Base-by-base conservation (phyloP, 78 protist species). In the Dictyostelium capitatum region DNA sequence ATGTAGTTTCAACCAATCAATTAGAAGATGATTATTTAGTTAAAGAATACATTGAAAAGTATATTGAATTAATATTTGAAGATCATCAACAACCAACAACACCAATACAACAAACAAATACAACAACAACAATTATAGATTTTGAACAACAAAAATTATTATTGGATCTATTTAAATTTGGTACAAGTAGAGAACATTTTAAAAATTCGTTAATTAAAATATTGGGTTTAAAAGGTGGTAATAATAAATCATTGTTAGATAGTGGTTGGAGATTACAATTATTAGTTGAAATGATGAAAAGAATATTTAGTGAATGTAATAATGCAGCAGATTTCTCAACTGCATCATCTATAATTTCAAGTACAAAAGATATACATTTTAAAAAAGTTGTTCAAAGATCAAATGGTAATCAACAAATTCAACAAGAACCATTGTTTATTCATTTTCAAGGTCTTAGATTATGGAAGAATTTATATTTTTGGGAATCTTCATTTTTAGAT, bases 401-500 rank as follows among this genome's bases (percentile, higher is more conserved):
- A 17, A 59, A 83, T 48, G 80, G 69, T 19, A 59, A 83, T 48
- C 89, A 69, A 28, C 75, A 67, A 32, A 67, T 48, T 32, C 79
- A 73, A 37, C 56, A 46, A 32, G 92, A 84, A 48, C 92, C 59
- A 23, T 28, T 84, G 0, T 82, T 80, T 53, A n/a, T 51, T 9
- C 74, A 82, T 43, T 82, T 91, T 6, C 19, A 20, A 14, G 59
- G 59, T 64, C 12, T 82, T 3, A 30, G 46, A 7, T 57, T 91
- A 15, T 91, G 95, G 95, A 80, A 74, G 47, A 91, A 91, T 43
- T 41, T 56, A 41, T 81, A 82, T n/a, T 91, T 80, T 28, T 91
- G 95, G 95, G 95, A 91, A 69, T 62, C 90, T 37, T 77, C 54
- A 1, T 91, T 91, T 64, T 91, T 73, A 25, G 90, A 87, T 19